Evolutionary conservation across 179 eudicot species (phyloP), one percentile per base, ranked within the genome.

Genomic region (Nepenthes alata): DNA sequence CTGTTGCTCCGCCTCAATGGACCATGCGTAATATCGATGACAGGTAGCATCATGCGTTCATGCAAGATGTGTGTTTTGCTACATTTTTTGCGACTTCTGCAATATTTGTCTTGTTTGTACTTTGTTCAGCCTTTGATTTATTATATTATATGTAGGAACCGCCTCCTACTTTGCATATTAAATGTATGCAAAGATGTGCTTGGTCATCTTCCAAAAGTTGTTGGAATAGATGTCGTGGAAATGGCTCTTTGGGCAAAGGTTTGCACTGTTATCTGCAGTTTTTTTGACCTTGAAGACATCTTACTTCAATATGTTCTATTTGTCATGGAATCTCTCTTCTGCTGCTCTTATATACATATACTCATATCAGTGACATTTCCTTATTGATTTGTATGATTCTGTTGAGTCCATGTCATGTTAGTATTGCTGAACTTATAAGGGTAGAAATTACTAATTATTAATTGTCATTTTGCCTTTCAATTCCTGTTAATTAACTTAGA

Each of bases 191-290:
- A 80, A 71, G 95, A 91, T 63, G 67, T 80, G 61, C 76, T 86
- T 61, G 96, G 89, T 53, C 96, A 77, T 55, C 80, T 89, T 56
- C 98, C 98, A 6, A 91, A 91, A 83, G 91, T 91, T 72, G 87
- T 83, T 71, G 98, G 98, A 52, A 80, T 91, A 55, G 98, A 91
- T 75, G 87, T 91, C 36, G 98, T 91, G 71, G 98, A 91, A 83
- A 86, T 91, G 96, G 98, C 98, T 78, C 96, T 91, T 58, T 91
- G 98, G 98, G 98, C 98, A 11, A 91, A 91, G 96, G 98, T 91
- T 74, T 35, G 37, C 37, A 8, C 15, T 41, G 45, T 41, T 4
- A 4, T 7, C 8, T 41, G 6, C 45, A 41, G 5, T 4, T 41
- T 41, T 41, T 41, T 41, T 41, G 45, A 25, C 25, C 25, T 25